Evolutionary conservation across 805 yeast genomes (phyloP).

Genomic region (Dipodascus albidus): DNA sequence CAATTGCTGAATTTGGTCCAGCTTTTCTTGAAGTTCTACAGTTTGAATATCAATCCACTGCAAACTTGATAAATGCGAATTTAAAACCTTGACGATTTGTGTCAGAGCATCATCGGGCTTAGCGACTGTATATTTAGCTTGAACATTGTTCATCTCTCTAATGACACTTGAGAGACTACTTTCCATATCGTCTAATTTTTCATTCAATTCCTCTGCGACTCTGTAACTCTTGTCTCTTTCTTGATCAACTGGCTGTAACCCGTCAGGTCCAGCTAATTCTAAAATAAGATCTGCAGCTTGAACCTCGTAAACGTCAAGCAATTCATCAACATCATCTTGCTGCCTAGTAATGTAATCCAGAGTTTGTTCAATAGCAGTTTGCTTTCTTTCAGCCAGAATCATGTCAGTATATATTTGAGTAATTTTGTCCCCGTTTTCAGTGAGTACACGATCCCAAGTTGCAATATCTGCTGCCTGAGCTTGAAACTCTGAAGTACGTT

Average conservation of each 20-base stretch:
- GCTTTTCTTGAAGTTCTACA: slow-evolving; percentile 50
- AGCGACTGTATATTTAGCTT: slow-evolving; percentile 65
- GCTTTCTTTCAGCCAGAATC: slow-evolving; percentile 73
- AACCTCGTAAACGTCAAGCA: slow-evolving; percentile 72
- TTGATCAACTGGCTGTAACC: slow-evolving; percentile 46
- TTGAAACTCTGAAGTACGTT: slow-evolving; percentile 63
- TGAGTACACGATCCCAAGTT: slow-evolving; percentile 77
- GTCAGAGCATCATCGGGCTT: slow-evolving; percentile 33
- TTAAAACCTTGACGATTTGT: slow-evolving; percentile 62
- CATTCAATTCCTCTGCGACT: slow-evolving; percentile 76
- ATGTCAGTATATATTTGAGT: slow-evolving; percentile 68
- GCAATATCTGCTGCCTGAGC: slow-evolving; percentile 63
- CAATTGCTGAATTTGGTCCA: slow-evolving; percentile 29
- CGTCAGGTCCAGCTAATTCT: slow-evolving; percentile 21
- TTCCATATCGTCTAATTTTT: slow-evolving; percentile 67
- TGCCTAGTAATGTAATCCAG: slow-evolving; percentile 78
- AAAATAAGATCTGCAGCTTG: slow-evolving; percentile 29
- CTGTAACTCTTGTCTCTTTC: slow-evolving; percentile 83
- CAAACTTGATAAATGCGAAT: slow-evolving; percentile 81
- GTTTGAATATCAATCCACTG: slow-evolving; percentile 78
- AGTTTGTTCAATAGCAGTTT: slow-evolving; percentile 77
- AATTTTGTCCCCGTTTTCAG: slow-evolving; percentile 77
- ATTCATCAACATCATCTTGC: slow-evolving; percentile 78
- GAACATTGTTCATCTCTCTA: slow-evolving; percentile 33
- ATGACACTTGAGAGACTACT: slow-evolving; percentile 45